Percentiles rank a stretch among this genome's conserved stretches.
Evolutionary conservation across 768 basidiomycete species (phyloP).

Genomic region (Leucosporidium yakuticum): DNA sequence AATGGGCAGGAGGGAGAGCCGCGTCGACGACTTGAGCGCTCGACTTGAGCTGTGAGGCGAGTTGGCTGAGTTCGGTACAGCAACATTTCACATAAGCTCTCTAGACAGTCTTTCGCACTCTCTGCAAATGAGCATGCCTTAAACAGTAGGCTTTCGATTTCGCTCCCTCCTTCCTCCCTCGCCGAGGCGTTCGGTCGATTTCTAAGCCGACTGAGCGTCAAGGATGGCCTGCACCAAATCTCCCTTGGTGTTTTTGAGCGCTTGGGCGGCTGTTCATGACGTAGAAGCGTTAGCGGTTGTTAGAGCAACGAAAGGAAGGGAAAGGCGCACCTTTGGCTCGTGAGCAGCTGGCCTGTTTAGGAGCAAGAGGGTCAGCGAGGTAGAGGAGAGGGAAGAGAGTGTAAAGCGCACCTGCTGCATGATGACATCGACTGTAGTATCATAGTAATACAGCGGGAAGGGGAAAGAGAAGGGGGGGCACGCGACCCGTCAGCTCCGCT

Average conservation of each 20-base stretch:
- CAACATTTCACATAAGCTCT: no score
- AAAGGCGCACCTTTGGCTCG: conserved; percentile 61
- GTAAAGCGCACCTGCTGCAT: conserved; percentile 52
- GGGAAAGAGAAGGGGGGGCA: no score
- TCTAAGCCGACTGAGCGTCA: not conserved
- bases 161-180: no score
- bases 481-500: no score
- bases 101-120: no score
- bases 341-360: conserved; percentile 62
- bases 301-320: not conserved
- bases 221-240: conserved; percentile 29
- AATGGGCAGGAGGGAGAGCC: no score
- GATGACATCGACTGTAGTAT: conserved; percentile 50
- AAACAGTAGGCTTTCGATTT: no score
- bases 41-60: no score
- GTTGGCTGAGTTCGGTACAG: no score
- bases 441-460: conserved; percentile 23
- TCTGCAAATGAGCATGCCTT: no score
- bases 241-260: conserved; percentile 23
- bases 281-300: not conserved
- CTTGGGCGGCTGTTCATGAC: conserved; percentile 8
- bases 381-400: not conserved
- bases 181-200: no score
- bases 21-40: no score
- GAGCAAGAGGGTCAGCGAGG: not conserved